phyloP scores from a whole-genome alignment of 2,329 filamentous ascomycete species.

The Botrytis porri region DNA sequence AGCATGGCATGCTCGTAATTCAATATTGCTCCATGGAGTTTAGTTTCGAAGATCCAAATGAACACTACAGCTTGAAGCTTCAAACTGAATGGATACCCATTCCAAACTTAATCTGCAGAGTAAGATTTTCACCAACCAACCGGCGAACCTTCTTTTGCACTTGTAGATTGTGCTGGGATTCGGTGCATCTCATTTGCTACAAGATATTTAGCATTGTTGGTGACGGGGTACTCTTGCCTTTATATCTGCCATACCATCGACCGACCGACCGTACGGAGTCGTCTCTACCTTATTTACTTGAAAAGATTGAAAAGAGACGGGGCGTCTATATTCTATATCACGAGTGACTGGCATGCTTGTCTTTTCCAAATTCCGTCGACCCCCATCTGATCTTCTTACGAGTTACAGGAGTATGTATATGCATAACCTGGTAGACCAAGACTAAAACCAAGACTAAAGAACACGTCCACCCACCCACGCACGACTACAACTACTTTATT shows the following conservation, averaged over 20 bases:
- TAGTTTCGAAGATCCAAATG: background rate
- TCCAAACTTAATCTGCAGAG: constrained; percentile 6
- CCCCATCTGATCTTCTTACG: background rate
- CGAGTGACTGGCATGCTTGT: constrained; percentile 1
- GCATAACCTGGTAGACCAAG: background rate
- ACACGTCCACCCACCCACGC: background rate
- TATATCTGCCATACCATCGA: background rate
- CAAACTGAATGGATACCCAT: background rate
- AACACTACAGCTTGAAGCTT: background rate
- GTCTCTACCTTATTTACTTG: background rate
- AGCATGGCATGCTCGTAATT: background rate
- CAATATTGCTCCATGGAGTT: constrained; percentile 2
- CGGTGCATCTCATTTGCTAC: background rate
- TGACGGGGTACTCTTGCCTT: background rate
- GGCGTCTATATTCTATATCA: background rate
- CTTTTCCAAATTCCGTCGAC: background rate
- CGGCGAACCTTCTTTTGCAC: constrained; percentile 1
- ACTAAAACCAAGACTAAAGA: background rate
- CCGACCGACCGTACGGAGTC: background rate
- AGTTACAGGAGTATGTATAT: background rate
- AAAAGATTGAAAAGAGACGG: background rate
- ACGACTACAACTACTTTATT: background rate
- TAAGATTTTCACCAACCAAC: constrained; percentile 1
- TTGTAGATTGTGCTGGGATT: background rate
- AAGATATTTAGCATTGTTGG: background rate